Conservation (phyloP, 2,329 filamentous ascomycete species). For the Orbilia quercus region DNA sequence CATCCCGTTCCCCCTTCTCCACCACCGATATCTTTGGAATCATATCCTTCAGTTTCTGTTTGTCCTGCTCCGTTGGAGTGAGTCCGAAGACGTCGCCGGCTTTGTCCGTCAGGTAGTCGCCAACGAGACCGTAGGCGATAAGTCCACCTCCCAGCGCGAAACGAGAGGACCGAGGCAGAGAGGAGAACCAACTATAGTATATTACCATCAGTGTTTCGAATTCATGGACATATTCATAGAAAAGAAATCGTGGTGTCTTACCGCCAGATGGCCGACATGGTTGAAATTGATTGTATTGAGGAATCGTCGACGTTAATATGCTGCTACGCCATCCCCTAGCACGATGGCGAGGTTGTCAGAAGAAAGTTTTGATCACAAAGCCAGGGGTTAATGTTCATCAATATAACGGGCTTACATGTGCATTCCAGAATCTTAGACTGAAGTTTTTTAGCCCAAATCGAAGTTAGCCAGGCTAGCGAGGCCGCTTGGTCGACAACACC, state of each 20-base stretch:
- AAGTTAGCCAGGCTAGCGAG: conserved; percentile 6
- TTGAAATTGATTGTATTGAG: background rate
- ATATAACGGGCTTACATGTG: background rate
- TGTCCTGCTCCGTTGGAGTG: conserved; percentile 78
- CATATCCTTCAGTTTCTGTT: conserved; percentile 72
- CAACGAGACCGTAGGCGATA: conserved; percentile 79
- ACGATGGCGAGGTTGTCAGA: background rate
- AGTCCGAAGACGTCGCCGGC: conserved; percentile 79
- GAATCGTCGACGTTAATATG: conserved; percentile 2
- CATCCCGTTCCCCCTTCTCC: conserved; percentile 64
- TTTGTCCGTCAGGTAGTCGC: conserved; percentile 77
- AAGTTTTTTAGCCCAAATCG: background rate
- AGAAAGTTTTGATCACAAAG: conserved; percentile 4
- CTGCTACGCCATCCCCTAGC: background rate
- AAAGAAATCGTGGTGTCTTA: conserved; percentile 10
- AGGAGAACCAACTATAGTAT: conserved; percentile 73
- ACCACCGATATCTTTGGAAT: conserved; percentile 73
- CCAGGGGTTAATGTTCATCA: too few relatives aligned
- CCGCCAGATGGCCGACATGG: conserved; percentile 54
- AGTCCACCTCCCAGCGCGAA: conserved; percentile 77
- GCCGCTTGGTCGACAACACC: conserved; percentile 15
- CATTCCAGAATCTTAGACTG: conserved; percentile 6
- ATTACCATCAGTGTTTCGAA: background rate
- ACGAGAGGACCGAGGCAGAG: conserved; percentile 76
- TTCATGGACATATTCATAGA: conserved; percentile 1